Evolutionary conservation across 2,329 filamentous ascomycete genomes (phyloP).

Genomic region (Arthrobotrys megalospora): DNA sequence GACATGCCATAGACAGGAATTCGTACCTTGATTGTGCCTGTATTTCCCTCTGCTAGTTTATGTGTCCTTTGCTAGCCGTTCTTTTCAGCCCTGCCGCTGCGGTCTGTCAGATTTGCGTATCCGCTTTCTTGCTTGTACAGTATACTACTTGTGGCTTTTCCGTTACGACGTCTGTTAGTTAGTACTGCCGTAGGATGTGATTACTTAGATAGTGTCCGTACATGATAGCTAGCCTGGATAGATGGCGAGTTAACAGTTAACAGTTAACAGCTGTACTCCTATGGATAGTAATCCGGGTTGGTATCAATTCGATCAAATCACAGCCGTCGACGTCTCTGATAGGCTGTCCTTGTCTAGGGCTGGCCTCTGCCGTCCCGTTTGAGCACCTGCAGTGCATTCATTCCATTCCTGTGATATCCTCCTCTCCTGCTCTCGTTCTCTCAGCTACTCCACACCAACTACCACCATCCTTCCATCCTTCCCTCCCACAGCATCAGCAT

Average conservation of each 20-base stretch:
- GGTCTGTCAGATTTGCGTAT: conserved; percentile 25
- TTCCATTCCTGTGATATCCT: conserved; percentile 22
- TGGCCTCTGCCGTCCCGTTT: conserved; percentile 29
- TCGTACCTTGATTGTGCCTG: conserved; percentile 24
- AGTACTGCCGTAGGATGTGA: neutral
- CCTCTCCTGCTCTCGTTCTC: conserved; percentile 12
- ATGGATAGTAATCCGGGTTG: neutral
- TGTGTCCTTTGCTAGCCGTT: conserved; percentile 13
- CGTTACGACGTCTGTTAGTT: neutral
- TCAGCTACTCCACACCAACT: conserved; percentile 29
- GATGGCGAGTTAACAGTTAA: no score
- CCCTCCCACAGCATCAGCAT: conserved; percentile 4
- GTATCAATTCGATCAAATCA: conserved; percentile 2
- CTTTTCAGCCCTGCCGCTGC: conserved; percentile 20
- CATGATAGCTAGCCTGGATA: no score
- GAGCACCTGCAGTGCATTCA: conserved; percentile 24
- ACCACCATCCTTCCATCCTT: conserved; percentile 22
- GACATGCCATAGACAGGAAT: conserved; percentile 22
- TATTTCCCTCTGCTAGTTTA: neutral
- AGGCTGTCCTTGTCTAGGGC: conserved; percentile 26
- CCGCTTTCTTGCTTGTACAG: neutral
- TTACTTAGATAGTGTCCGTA: no score
- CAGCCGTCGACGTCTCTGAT: conserved; percentile 31
- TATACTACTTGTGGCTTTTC: no score
- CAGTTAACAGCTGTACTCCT: no score